Conservation (phyloP, 768 basidiomycete species). For the Udeniomyces megalosporus region DNA sequence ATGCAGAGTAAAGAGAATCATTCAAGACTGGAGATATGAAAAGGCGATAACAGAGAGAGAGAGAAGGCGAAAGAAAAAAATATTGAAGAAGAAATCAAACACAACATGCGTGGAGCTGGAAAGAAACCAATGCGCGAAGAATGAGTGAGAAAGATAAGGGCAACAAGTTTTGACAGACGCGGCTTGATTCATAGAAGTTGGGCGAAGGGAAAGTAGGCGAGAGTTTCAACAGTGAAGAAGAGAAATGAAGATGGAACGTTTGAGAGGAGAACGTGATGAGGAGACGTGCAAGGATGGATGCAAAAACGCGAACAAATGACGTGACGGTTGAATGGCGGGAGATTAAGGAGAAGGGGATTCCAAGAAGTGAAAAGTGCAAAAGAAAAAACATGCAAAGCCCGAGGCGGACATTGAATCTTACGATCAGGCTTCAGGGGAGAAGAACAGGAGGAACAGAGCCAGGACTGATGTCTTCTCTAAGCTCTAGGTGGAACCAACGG, state of each 20-base stretch:
- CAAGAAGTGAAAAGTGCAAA: not conserved
- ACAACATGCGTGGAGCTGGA: not conserved
- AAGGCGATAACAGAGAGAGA: not conserved
- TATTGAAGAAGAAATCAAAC: not conserved
- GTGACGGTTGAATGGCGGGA: not conserved
- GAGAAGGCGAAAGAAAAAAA: not conserved
- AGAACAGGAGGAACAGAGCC: too few relatives aligned
- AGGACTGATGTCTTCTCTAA: too few relatives aligned
- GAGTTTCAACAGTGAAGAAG: constrained; percentile 28
- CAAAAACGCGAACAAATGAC: not conserved
- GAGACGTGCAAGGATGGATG: not conserved
- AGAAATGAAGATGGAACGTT: not conserved
- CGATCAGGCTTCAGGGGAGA: too few relatives aligned
- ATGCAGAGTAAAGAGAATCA: too few relatives aligned
- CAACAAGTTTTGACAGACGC: constrained; percentile 43
- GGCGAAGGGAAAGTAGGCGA: constrained; percentile 46
- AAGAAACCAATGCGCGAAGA: not conserved
- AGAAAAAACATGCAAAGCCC: too few relatives aligned
- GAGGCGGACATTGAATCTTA: too few relatives aligned
- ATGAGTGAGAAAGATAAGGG: not conserved
- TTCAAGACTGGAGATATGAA: too few relatives aligned
- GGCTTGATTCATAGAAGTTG: constrained; percentile 45
- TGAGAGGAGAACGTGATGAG: not conserved
- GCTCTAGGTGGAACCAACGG: too few relatives aligned
- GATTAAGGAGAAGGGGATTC: not conserved